Conservation (phyloP, 805 yeast genomes). For the Schwanniomyces polymorphus region DNA sequence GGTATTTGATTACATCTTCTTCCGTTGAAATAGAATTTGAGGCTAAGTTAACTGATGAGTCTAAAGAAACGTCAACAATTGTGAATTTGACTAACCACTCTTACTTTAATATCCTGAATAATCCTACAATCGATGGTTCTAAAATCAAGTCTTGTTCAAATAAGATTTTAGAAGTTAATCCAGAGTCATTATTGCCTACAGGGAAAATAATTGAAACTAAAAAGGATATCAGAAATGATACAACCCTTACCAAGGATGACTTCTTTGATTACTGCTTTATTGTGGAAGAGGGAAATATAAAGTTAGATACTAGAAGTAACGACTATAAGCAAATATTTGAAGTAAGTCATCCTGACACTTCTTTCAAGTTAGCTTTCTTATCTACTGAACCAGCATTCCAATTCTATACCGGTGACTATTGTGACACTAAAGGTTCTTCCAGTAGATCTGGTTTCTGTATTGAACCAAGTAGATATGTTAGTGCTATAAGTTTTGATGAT, state of each 20-base stretch:
- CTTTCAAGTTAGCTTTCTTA: constrained; percentile 38
- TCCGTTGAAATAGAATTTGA: constrained; percentile 51
- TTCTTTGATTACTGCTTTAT: constrained; percentile 51
- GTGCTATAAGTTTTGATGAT: constrained; percentile 48
- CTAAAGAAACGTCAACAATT: constrained; percentile 43
- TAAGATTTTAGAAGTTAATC: constrained; percentile 43
- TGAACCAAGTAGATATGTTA: constrained; percentile 60
- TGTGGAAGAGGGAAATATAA: constrained; percentile 30
- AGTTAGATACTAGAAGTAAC: constrained; percentile 48
- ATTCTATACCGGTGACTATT: constrained; percentile 60
- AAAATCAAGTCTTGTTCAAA: constrained; percentile 35
- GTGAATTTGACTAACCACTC: constrained; percentile 64
- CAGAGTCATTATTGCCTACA: constrained; percentile 39
- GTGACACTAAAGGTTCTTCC: constrained; percentile 35
- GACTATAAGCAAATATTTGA: constrained; percentile 37
- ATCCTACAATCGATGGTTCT: constrained; percentile 30
- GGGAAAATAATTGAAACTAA: constrained; percentile 37
- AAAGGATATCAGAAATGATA: constrained; percentile 18
- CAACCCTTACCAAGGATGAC: constrained; percentile 19
- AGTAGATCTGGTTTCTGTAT: constrained; percentile 58
- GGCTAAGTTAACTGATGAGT: constrained; percentile 30
- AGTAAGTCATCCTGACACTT: constrained; percentile 46
- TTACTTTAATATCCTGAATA: constrained; percentile 51
- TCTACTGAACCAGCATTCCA: constrained; percentile 71
- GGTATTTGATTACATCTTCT: constrained; percentile 40